These are phyloP conservation scores for Nakataea oryzae DNA, from an alignment of 2,329 filamentous ascomycete species.

Conservation along the genomic window DNA sequence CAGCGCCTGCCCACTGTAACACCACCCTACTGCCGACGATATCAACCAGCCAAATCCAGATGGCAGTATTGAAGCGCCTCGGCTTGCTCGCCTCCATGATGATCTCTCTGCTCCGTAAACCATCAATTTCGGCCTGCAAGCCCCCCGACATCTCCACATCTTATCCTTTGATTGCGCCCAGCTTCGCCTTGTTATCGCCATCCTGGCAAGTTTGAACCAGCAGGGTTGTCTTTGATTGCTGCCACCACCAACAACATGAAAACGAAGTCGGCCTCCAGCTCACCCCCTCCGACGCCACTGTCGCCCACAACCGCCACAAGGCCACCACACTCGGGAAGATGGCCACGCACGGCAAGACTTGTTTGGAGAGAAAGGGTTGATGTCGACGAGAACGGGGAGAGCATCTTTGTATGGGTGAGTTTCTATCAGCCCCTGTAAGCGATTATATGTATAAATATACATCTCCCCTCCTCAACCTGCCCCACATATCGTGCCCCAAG, in stretches of 20 bases:
- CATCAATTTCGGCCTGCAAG: not conserved
- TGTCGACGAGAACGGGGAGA: not conserved
- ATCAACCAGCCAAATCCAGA: not conserved
- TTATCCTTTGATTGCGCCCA: not conserved
- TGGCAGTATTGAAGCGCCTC: not conserved
- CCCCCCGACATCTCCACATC: too few relatives aligned
- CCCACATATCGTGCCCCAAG: not conserved
- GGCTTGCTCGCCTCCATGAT: not conserved
- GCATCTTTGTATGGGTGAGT: constrained; percentile 1
- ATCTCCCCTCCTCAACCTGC: too few relatives aligned
- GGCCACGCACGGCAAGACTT: constrained; percentile 3
- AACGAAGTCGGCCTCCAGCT: not conserved
- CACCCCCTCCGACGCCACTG: not conserved
- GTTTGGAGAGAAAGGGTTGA: constrained; percentile 3
- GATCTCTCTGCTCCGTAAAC: not conserved
- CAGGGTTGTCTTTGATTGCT: too few relatives aligned
- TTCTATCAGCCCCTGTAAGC: not conserved
- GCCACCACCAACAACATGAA: not conserved
- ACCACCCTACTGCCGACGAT: not conserved
- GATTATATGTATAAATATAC: too few relatives aligned
- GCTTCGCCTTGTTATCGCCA: too few relatives aligned
- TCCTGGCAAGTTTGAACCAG: not conserved
- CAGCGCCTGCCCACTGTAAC: not conserved
- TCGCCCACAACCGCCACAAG: not conserved
- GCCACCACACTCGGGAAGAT: constrained; percentile 2